Base-by-base conservation (phyloP, 2,329 filamentous ascomycete genomes). In the Penicillium griseofulvum region DNA sequence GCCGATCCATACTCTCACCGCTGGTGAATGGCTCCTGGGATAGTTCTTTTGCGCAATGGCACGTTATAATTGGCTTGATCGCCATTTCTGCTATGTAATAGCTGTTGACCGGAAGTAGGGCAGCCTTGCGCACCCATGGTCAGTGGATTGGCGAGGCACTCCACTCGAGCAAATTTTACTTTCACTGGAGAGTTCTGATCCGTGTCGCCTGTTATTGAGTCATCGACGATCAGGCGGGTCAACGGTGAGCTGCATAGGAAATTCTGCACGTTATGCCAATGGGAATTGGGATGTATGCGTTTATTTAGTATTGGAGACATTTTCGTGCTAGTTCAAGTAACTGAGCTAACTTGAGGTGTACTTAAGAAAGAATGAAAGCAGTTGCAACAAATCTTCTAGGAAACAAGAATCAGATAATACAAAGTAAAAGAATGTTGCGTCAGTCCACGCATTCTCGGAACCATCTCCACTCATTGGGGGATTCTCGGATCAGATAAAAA, bases 31-130 rank as follows among this genome's bases (percentile, higher is more conserved):
- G 36, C 22, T 29, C 8, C 36, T 49, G 42, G 49, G 39, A 62
- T 56, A 53, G 41, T 22, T 17, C 43, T 57, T 52, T 51, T 26
- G 48, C 19, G 41, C 47, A 55, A 48, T 29, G 11, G 10, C 12
- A 34, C 2, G 5, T n/a, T 33, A 22, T 52, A 11, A 63, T 64
- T 64, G 63, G 63, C 36, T 19, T 12, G 34, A 54, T 42, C 28
- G 39, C 42, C 39, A 43, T 59, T 64, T 59, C 54, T 64, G 54
- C 60, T 61, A 61, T 50, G 58, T 60, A 61, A 63, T 65, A 48
- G 43, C 54, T 48, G 48, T 52, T 41, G 49, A 41, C 45, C 46
- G 41, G 54, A 49, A 49, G 47, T 31, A 44, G 56, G 44, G 41
- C n/a, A 14, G n/a, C 33, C 26, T 33, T 55, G 52, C 26, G 50